Evolutionary conservation across 257 asterid genomes (phyloP).

Genomic region (Penstemon eatonii): DNA sequence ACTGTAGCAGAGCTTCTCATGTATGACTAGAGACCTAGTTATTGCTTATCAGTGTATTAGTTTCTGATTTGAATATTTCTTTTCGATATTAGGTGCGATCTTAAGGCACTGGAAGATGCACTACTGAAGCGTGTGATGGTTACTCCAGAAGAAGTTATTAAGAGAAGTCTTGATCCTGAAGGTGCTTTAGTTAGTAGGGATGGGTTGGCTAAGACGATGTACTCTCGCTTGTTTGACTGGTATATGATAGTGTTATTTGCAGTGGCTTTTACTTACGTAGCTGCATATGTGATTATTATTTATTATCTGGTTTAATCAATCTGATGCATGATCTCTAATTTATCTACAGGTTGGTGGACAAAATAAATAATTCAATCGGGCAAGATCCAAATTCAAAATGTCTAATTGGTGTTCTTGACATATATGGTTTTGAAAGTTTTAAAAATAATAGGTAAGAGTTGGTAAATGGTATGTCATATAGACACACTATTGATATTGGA

Average conservation of each 20-base stretch:
- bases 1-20: conserved; percentile 90
- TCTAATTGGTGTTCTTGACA: conserved; percentile 96
- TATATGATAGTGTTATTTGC: conserved; percentile 30
- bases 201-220: conserved; percentile 85
- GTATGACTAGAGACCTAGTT: conserved; percentile 40
- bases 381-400: conserved; percentile 80
- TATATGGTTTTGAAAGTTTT: conserved; percentile 97
- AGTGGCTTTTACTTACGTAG: conserved; percentile 20
- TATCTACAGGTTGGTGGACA: conserved; percentile 86
- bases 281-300: conserved; percentile 12
- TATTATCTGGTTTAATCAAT: conserved; percentile 25
- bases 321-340: conserved; percentile 26
- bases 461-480: conserved; percentile 19
- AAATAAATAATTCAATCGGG: conserved; percentile 84
- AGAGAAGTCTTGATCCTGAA: conserved; percentile 95
- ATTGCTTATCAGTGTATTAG: not conserved
- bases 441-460: conserved; percentile 72
- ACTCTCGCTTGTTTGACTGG: conserved; percentile 97
- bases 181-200: conserved; percentile 87
- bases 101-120: conserved; percentile 75
- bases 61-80: conserved; percentile 26
- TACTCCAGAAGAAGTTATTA: conserved; percentile 98
- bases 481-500: conserved; percentile 13
- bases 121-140: conserved; percentile 93
- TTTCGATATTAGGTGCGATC: conserved; percentile 66